Evolutionary conservation across 441 rosid species (phyloP).

Genomic region (Populus hybrid): DNA sequence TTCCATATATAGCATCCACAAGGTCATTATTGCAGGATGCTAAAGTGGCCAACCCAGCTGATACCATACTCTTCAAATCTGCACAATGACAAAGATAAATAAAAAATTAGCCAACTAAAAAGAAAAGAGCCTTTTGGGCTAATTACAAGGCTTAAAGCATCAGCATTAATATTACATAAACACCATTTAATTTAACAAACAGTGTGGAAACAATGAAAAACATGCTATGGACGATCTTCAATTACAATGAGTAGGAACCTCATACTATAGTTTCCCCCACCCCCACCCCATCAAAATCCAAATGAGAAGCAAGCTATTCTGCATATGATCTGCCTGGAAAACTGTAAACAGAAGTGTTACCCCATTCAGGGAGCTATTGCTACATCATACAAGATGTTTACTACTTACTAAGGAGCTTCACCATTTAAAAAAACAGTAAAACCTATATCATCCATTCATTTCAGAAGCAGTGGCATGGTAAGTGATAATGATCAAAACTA

Average conservation of each 20-base stretch:
- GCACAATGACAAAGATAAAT: background rate
- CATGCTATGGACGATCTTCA: background rate
- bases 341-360: background rate
- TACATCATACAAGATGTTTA: background rate
- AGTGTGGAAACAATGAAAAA: background rate
- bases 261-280: background rate
- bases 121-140: background rate
- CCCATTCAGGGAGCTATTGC: background rate
- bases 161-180: too few species aligned
- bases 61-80: constrained; percentile 23
- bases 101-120: background rate
- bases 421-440: background rate
- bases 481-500: background rate
- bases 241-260: constrained; percentile 3
- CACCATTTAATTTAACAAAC: background rate
- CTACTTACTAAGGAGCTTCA: background rate
- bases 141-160: background rate
- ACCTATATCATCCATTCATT: background rate
- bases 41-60: constrained; percentile 43
- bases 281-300: background rate
- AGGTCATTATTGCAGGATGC: constrained; percentile 27
- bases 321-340: background rate
- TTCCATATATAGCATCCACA: constrained; percentile 31
- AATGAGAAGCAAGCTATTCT: background rate
- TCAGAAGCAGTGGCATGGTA: background rate